phyloP scores from a whole-genome alignment of 257 asterid species.

The Echites panduratus region DNA sequence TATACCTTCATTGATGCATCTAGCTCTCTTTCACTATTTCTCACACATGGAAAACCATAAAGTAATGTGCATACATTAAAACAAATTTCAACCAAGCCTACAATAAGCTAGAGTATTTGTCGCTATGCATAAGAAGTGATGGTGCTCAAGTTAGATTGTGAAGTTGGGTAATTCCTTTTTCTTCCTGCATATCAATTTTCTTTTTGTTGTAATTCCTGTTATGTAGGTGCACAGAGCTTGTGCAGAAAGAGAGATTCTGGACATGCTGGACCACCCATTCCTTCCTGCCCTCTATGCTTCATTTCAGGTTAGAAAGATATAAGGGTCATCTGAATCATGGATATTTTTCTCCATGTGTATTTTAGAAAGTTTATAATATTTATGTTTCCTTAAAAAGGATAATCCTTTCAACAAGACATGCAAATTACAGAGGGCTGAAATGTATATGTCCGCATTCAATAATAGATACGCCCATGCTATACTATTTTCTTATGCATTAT shows the following conservation, averaged over 20 bases:
- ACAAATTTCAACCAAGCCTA: background rate
- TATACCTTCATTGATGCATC: too few relatives aligned
- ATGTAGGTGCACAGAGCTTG: slow-evolving; percentile 96
- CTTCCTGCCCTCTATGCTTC: slow-evolving; percentile 98
- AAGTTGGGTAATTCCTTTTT: background rate
- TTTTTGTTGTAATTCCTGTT: background rate
- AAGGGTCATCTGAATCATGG: background rate
- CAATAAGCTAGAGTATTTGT: background rate
- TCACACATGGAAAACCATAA: background rate
- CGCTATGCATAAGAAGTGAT: background rate
- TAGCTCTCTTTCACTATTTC: background rate
- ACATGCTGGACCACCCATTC: slow-evolving; percentile 97
- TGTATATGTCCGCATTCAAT: background rate
- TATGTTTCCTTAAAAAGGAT: background rate
- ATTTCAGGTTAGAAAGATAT: slow-evolving; percentile 61
- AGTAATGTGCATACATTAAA: background rate
- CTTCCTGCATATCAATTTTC: background rate
- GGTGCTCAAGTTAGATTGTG: background rate
- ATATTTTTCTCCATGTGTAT: too few relatives aligned
- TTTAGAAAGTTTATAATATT: background rate
- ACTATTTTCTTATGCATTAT: background rate
- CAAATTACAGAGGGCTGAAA: background rate
- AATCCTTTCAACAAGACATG: background rate
- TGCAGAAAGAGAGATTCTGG: slow-evolving; percentile 96
- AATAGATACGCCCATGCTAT: background rate